Base-by-base conservation (phyloP, 305 asterid genomes). In the Rubia balearica region DNA sequence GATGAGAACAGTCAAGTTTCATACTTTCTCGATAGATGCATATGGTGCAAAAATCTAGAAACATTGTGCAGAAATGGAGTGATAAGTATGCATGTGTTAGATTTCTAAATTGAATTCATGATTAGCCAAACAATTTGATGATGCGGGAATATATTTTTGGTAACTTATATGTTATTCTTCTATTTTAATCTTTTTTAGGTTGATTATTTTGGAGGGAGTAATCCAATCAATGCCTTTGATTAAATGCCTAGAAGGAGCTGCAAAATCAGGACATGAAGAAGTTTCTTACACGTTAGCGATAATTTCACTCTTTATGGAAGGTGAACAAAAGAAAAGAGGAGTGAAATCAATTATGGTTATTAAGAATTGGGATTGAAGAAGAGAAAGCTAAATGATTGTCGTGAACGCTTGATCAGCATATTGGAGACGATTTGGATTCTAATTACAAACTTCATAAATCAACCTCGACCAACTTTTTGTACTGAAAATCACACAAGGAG, bases 191-290 rank as follows among this genome's bases (percentile, higher is more conserved):
- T 7, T 2, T 51, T 49, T 22, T 71, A 17, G 77, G 79, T n/a
- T 48, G 78, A 73, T 24, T 81, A 72, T 60, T 81, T 81, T 57
- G n/a, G 63, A 38, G 27, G 74, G 0, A 61, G 55, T 2, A 38
- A 12, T 8, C 7, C 65, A 7, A 67, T 66, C 7, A 9, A 19
- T n/a, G 85, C 76, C 22, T 7, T 63, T 0, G 49, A 43, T 6
- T 10, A 43, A 73, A n/a, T 30, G 60, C 33, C 38, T 81, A 7
- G 57, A 55, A 30, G 48, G n/a, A n/a, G 75, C 85, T 33, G 61
- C 74, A 62, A 62, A 65, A 46, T 68, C 43, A 7, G 30, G 82
- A 82, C 82, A 78, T 2, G 9, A 8, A 1, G 78, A 74, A 70
- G 80, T 82, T 2, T 48, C 59, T 8, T 77, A 77, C 10, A 76